phyloP scores from a whole-genome alignment of 306 rosid species.

The Trifolium subterraneum region DNA sequence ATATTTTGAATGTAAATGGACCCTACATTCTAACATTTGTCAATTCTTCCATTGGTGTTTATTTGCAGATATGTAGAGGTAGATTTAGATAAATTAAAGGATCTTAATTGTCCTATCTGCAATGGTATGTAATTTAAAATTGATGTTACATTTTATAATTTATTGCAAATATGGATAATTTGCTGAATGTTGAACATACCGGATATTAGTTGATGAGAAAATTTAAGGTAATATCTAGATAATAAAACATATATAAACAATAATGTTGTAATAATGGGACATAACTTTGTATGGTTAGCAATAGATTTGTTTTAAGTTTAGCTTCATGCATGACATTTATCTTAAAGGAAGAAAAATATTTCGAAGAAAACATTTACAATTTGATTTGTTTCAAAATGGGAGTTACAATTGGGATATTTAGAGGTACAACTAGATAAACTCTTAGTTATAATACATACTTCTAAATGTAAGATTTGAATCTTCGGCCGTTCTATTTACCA shows the following conservation, averaged over 20 bases:
- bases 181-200: neutral
- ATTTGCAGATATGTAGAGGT: neutral
- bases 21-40: neutral
- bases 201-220: no score
- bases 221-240: no score
- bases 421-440: neutral
- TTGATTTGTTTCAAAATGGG: neutral
- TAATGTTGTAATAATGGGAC: neutral
- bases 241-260: no score
- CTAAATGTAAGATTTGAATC: neutral
- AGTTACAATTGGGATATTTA: neutral
- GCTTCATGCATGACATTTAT: neutral
- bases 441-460: neutral
- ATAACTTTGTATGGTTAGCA: no score
- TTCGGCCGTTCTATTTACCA: no score
- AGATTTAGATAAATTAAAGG: neutral
- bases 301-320: no score
- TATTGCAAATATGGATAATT: neutral
- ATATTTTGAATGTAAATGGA: neutral
- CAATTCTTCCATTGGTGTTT: neutral
- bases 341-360: neutral
- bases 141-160: neutral
- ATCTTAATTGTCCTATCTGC: neutral
- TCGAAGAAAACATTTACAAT: neutral
- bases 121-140: neutral